These are phyloP conservation scores for Turnera subulata DNA, from an alignment of 345 rosid species.

Conservation along the genomic window DNA sequence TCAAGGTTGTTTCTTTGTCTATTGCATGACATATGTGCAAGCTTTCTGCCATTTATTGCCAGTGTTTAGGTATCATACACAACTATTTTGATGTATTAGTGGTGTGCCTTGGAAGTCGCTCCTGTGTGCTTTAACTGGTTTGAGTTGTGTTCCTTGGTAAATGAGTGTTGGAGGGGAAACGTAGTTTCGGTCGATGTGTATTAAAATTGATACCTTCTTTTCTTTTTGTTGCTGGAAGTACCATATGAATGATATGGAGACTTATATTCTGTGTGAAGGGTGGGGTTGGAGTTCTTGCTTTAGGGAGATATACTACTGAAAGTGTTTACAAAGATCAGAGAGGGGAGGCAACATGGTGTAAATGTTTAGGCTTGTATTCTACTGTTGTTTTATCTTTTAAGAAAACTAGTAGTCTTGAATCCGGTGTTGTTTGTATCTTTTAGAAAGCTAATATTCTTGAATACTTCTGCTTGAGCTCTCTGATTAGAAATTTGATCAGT, in stretches of 20 bases:
- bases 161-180: neutral
- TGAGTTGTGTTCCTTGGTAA: neutral
- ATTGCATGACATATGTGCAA: neutral
- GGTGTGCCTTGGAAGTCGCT: no score
- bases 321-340: neutral
- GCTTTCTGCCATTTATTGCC: neutral
- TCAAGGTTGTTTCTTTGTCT: neutral
- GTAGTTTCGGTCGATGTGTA: neutral
- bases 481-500: no score
- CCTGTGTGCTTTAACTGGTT: no score
- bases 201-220: no score
- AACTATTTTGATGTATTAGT: neutral
- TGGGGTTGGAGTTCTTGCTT: neutral
- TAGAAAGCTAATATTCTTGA: no score
- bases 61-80: neutral
- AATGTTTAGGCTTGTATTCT: no score
- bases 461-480: no score
- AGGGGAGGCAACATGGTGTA: no score
- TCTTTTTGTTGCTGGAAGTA: no score
- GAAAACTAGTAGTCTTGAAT: no score
- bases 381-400: no score
- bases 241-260: neutral
- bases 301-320: neutral
- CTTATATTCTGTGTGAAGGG: neutral
- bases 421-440: no score